Conservation (phyloP, 2,329 filamentous ascomycete species). For the Colletotrichum orbiculare region DNA sequence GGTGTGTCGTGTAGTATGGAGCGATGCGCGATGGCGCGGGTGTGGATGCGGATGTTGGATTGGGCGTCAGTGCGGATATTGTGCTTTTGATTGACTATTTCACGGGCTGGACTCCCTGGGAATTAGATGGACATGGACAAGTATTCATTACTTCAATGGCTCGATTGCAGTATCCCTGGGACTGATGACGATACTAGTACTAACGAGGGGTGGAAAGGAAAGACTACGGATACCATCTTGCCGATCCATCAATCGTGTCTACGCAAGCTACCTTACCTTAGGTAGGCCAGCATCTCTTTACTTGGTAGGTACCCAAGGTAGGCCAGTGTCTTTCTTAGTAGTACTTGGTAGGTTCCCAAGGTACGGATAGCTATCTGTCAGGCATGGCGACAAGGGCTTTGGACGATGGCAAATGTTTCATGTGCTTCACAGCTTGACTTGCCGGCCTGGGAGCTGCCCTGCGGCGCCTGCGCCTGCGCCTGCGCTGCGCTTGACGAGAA, state of each 20-base stretch:
- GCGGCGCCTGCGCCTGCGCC: no score
- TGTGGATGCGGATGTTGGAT: slow-evolving; percentile 15
- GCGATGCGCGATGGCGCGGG: no score
- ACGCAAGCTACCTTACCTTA: not conserved
- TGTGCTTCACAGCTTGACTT: slow-evolving; percentile 18
- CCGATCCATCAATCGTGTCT: no score
- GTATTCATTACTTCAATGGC: not conserved
- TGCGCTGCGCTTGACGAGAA: no score
- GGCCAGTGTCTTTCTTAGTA: not conserved
- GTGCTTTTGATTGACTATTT: not conserved
- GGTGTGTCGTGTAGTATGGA: not conserved
- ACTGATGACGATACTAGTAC: not conserved
- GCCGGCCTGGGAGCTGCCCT: no score
- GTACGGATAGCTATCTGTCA: slow-evolving; percentile 1
- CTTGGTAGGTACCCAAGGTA: no score
- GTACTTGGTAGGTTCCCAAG: not conserved
- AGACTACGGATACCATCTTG: no score
- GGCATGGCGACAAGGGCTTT: slow-evolving; percentile 9
- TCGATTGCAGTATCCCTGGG: not conserved
- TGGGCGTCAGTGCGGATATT: not conserved
- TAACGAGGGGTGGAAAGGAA: no score
- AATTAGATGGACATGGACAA: slow-evolving; percentile 13
- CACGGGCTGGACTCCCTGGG: slow-evolving; percentile 28
- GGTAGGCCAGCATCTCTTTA: not conserved
- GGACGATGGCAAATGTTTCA: slow-evolving; percentile 18